phyloP scores from a whole-genome alignment of 1,284 basidiomycete genomes.

The Trametes versicolor region DNA sequence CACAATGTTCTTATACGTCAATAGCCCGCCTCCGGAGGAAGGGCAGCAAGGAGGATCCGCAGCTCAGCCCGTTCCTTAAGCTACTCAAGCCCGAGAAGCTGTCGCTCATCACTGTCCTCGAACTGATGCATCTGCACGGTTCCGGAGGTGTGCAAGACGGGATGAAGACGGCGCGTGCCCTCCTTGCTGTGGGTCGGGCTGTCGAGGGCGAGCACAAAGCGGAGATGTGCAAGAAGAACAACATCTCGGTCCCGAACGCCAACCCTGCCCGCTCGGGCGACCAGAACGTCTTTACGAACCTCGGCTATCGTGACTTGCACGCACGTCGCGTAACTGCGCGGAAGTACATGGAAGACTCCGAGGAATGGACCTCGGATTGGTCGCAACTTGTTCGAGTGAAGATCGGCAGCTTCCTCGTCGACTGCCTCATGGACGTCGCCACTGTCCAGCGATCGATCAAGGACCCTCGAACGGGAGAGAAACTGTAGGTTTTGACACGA shows the following conservation, averaged over 20 bases:
- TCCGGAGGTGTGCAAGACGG: slow-evolving; percentile 84
- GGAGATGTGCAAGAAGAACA: slow-evolving; percentile 77
- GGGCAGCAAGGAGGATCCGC: slow-evolving; percentile 23
- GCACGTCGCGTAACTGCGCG: slow-evolving; percentile 70
- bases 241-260: slow-evolving; percentile 53
- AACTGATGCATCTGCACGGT: slow-evolving; percentile 88
- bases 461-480: slow-evolving; percentile 66
- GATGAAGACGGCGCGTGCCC: slow-evolving; percentile 90
- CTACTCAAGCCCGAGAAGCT: slow-evolving; percentile 84
- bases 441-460: slow-evolving; percentile 73
- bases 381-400: slow-evolving; percentile 80
- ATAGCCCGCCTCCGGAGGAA: slow-evolving; percentile 4
- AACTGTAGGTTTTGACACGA: slow-evolving; percentile 55
- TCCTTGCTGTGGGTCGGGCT: slow-evolving; percentile 86
- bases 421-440: slow-evolving; percentile 87
- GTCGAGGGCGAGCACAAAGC: slow-evolving; percentile 92
- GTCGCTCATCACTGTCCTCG: slow-evolving; percentile 90
- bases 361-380: slow-evolving; percentile 86
- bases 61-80: slow-evolving; percentile 72
- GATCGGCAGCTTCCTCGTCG: slow-evolving; percentile 87
- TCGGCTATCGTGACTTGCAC: slow-evolving; percentile 66
- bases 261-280: slow-evolving; percentile 48
- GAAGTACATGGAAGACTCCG: slow-evolving; percentile 69
- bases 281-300: slow-evolving; percentile 62
- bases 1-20: not conserved